Conservation (phyloP, 1,139 yeast genomes). For the Blastobotrys petasosporus region DNA sequence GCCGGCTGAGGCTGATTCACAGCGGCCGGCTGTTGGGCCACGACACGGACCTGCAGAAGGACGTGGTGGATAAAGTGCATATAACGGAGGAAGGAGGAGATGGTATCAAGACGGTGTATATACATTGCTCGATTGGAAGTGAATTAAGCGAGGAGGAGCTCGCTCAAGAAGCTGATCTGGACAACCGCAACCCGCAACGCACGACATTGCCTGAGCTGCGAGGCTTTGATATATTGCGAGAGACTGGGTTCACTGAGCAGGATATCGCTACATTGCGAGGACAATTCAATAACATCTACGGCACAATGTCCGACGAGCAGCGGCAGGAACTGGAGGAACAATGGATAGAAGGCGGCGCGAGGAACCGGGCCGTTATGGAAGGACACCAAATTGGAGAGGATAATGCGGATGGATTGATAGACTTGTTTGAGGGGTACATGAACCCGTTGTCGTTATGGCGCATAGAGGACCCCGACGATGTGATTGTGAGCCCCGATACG, state of each 20-base stretch:
- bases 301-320: slow-evolving; percentile 28
- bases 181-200: slow-evolving; percentile 43
- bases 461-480: slow-evolving; percentile 36
- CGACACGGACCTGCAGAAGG: slow-evolving; percentile 49
- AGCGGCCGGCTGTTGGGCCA: slow-evolving; percentile 67
- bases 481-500: slow-evolving; percentile 14
- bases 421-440: too few species aligned
- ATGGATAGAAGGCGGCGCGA: slow-evolving; percentile 73
- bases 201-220: slow-evolving; percentile 65
- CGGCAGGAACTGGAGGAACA: slow-evolving; percentile 63
- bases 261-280: slow-evolving; percentile 67
- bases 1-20: slow-evolving; percentile 64
- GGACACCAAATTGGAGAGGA: too few species aligned
- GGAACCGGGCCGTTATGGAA: too few species aligned
- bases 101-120: slow-evolving; percentile 39
- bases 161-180: slow-evolving; percentile 55
- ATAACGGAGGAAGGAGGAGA: neutral
- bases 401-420: too few species aligned
- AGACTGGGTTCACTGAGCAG: slow-evolving; percentile 74
- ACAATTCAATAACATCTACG: slow-evolving; percentile 69
- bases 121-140: slow-evolving; percentile 83
- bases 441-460: too few species aligned
- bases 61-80: slow-evolving; percentile 32
- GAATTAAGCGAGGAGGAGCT: slow-evolving; percentile 53
- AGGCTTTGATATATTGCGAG: slow-evolving; percentile 78